Evolutionary conservation across 345 rosid species (phyloP), one percentile per base, ranked within the genome.

Genomic region (Adansonia digitata): DNA sequence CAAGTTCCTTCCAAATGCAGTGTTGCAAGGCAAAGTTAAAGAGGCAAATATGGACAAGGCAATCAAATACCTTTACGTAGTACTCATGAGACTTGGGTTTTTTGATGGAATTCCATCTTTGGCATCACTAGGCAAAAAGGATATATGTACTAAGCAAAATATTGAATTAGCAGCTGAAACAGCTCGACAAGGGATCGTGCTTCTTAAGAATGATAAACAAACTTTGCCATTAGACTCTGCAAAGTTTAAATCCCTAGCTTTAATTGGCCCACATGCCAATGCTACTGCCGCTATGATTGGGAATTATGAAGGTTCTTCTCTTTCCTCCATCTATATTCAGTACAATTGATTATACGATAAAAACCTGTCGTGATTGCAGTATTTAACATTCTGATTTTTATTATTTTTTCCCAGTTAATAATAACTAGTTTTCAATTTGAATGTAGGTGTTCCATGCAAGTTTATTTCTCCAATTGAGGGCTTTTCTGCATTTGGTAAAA

Each of bases 151-250:
- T 0, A 0, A 61, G 0, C 66, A 77, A 2, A 56, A 86, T 37
- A 49, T 81, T 7, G 85, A 79, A 35, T 61, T 85, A 7, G 92
- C 92, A 0, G 13, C 73, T 2, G 77, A 77, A 56, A 84, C 89
- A 3, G 92, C 92, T 1, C 75, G 82, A 43, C 53, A 86, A 27
- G 90, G 88, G 17, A 83, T 84, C 3, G 87, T 83, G 7, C 88
- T 88, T 17, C 74, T 84, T 27, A 88, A 84, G 63, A 86, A 86
- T 35, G 68, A 51, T 18, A 29, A 71, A 5, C 0, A 17, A 0
- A 73, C 80, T 4, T 55, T 86, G 59, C 90, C 92, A 55, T 65
- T 85, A 26, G 60, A 29, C 27, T 0, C 46, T 4, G 7, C 45
- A 0, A 40, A 60, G 0, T 6, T 76, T 17, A 77, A 72, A 26